A percentile compares a stretch with the other conserved stretches of the same genome.
These are phyloP conservation scores for Ambrosiella xylebori DNA, from an alignment of 2,329 filamentous ascomycete species.

Conservation along the genomic window DNA sequence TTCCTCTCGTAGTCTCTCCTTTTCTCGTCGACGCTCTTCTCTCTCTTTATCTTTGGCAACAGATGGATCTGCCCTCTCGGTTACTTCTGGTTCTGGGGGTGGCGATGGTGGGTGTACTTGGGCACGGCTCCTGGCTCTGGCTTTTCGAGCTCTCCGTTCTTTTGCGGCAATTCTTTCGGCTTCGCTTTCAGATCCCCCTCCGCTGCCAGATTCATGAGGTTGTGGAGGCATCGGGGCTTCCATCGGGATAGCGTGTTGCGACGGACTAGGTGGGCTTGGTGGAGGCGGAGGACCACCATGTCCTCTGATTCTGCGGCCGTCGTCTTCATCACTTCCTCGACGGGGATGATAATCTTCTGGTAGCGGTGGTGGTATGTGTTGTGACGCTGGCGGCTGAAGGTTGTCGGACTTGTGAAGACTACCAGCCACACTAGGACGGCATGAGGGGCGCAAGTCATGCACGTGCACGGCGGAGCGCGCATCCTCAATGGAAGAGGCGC, in stretches of 20 bases:
- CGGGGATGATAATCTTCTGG: neutral
- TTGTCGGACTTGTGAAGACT: neutral
- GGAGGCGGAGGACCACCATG: slow-evolving; percentile 8
- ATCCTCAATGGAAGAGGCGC: slow-evolving; percentile 11
- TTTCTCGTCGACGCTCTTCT: slow-evolving; percentile 14
- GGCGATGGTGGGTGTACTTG: slow-evolving; percentile 10
- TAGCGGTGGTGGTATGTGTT: neutral
- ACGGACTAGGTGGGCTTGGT: slow-evolving; percentile 5
- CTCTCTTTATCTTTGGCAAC: slow-evolving; percentile 5
- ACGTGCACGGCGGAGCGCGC: slow-evolving; percentile 8
- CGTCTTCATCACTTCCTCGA: neutral
- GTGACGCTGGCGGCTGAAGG: neutral
- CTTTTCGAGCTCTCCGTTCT: slow-evolving; percentile 10
- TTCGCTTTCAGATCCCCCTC: neutral
- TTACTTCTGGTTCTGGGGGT: slow-evolving; percentile 7
- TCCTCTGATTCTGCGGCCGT: neutral
- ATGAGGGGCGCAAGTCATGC: slow-evolving; percentile 5
- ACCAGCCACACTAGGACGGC: slow-evolving; percentile 2
- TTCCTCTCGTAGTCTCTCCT: slow-evolving; percentile 9
- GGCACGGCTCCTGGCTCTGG: slow-evolving; percentile 6
- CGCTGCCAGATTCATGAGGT: neutral
- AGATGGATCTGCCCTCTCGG: slow-evolving; percentile 1
- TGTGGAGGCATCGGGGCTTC: slow-evolving; percentile 1
- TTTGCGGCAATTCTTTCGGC: slow-evolving; percentile 10
- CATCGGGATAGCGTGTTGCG: slow-evolving; percentile 1